Conservation (phyloP, 331 rosid species). For the Arachis monticola region DNA sequence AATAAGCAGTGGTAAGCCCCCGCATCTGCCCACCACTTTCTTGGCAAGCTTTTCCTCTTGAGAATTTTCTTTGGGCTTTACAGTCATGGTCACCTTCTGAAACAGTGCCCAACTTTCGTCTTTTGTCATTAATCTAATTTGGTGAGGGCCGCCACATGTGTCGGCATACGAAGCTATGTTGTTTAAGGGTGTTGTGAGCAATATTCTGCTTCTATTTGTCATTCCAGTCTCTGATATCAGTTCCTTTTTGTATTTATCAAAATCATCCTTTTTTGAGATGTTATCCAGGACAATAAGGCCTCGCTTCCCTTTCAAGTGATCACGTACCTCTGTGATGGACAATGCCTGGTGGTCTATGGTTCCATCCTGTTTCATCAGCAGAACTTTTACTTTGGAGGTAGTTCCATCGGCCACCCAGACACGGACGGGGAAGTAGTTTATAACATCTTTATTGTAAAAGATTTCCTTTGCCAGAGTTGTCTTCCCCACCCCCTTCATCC, state of each 20-base stretch:
- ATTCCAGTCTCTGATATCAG: not conserved
- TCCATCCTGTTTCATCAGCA: conserved; percentile 13
- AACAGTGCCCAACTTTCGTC: conserved; percentile 43
- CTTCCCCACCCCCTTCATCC: conserved; percentile 62
- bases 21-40: conserved; percentile 36
- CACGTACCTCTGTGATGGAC: not conserved
- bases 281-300: conserved; percentile 41
- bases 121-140: conserved; percentile 36
- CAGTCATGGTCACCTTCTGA: conserved; percentile 31
- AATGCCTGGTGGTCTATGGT: conserved; percentile 32
- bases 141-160: not conserved
- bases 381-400: conserved; percentile 1
- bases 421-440: conserved; percentile 26
- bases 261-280: not conserved
- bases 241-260: not conserved
- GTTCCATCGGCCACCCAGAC: conserved; percentile 32
- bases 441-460: conserved; percentile 10
- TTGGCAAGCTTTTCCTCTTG: conserved; percentile 26
- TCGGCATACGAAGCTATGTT: conserved; percentile 20
- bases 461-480: conserved; percentile 46
- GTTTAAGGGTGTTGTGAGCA: conserved; percentile 36
- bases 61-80: not conserved
- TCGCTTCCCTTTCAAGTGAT: not conserved
- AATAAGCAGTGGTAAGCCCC: conserved; percentile 48
- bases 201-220: conserved; percentile 25